Evolutionary conservation across 1,284 basidiomycete genomes (phyloP), one percentile per base, ranked within the genome.

Genomic region (Tetrapyrgos nigripes): DNA sequence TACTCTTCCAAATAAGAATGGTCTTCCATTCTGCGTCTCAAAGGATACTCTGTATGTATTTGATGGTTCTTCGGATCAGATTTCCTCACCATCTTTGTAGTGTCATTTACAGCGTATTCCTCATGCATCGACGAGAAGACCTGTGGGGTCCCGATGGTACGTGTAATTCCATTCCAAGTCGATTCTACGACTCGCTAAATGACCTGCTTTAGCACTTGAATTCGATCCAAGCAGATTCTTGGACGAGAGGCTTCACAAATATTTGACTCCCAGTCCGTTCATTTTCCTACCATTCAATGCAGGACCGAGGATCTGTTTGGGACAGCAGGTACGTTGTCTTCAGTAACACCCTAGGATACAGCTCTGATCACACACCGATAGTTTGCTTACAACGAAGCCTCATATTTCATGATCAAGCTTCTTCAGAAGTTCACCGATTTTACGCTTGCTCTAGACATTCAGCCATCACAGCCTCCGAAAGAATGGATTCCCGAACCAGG

Each of bases 211-310:
- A 33, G 14, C 82, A 0, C 67, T 77, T 17, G 66, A 77, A 54
- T 88, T 87, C 62, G 85, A 87, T 60, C 87, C 86, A 0, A 81
- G 86, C 62, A 74, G 86, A 2, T 87, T 84, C 75, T 63, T 86
- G 37, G 85, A 87, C 66, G 75, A 80, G 17, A 73, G 84, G 24
- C 53, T 83, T 5, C 71, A 74, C 29, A 81, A 79, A 60, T 84
- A 84, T 59, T 71, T 84, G 17, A 77, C 75, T 0, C 75, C 78
- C 1, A 86, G 86, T 63, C 85, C 85, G 3, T 85, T 79, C 71
- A 84, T 86, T 50, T 87, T 86, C 72, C 68, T 82, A 2, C 84
- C 85, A 1, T 87, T 86, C 78, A 85, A 85, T 63, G 83, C 80
- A 1, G 83, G 83, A 2, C 81, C 81, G 3, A 71, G 84, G 3